Evolutionary conservation across 1,284 basidiomycete species (phyloP).

Genomic region (Ganoderma sinense): DNA sequence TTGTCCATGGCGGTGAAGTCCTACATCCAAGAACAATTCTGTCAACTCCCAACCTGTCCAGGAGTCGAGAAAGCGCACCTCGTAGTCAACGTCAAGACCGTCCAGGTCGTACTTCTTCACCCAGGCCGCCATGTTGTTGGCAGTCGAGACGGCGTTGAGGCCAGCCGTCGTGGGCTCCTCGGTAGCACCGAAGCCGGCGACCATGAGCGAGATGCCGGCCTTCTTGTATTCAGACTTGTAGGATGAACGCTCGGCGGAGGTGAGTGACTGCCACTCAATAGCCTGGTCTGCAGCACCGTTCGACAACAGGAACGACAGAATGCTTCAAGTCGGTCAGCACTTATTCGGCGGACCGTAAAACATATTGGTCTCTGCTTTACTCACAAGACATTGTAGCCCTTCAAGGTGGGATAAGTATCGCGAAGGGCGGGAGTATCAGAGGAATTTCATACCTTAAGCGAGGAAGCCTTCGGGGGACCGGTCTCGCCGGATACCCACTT

Average conservation of each 20-base stretch:
- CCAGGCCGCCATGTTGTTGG: constrained; percentile 57
- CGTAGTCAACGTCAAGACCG: constrained; percentile 66
- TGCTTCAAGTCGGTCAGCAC: constrained; percentile 35
- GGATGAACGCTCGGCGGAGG: constrained; percentile 40
- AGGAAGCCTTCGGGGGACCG: constrained; percentile 45
- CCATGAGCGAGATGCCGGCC: constrained; percentile 56
- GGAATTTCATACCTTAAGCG: constrained; percentile 42
- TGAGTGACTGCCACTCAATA: constrained; percentile 47
- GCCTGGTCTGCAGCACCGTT: constrained; percentile 56
- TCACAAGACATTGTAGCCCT: constrained; percentile 60
- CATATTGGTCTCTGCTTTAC: constrained; percentile 19
- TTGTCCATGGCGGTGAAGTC: constrained; percentile 55
- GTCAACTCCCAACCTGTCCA: background rate
- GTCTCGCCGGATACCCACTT: constrained; percentile 46
- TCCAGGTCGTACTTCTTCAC: constrained; percentile 58
- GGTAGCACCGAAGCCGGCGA: constrained; percentile 58
- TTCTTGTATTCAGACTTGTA: constrained; percentile 51
- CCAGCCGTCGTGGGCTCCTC: constrained; percentile 56
- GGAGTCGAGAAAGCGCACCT: constrained; percentile 39
- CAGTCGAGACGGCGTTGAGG: constrained; percentile 48
- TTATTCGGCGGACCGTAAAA: background rate
- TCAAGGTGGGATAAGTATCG: background rate
- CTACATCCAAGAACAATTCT: constrained; percentile 35
- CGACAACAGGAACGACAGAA: constrained; percentile 51
- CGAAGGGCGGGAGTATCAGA: no score